These are phyloP conservation scores for Coffea eugenioides DNA, from an alignment of 257 asterid species.

Conservation along the genomic window DNA sequence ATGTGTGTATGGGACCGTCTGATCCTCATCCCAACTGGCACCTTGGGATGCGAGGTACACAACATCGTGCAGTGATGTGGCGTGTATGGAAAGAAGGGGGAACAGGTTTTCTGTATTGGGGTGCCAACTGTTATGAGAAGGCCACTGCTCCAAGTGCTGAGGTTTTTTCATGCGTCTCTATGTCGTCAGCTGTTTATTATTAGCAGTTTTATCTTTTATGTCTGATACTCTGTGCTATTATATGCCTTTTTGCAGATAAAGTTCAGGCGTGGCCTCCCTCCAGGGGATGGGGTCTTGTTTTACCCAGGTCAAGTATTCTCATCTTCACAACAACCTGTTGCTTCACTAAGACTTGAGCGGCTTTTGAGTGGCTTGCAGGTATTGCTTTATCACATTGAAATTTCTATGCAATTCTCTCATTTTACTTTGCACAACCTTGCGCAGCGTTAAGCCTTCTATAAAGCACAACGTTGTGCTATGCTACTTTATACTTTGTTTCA, in stretches of 20 bases:
- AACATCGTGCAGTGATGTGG: constrained; percentile 99
- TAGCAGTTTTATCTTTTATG: neutral
- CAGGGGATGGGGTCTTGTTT: constrained; percentile 94
- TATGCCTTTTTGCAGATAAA: constrained; percentile 51
- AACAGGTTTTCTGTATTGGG: constrained; percentile 97
- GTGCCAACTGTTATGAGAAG: constrained; percentile 98
- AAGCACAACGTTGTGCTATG: neutral
- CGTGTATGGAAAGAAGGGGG: constrained; percentile 99
- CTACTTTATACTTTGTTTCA: neutral
- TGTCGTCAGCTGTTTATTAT: neutral
- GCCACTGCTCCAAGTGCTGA: constrained; percentile 92
- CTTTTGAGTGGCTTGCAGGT: constrained; percentile 98
- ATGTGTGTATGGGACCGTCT: constrained; percentile 96
- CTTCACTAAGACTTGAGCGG: constrained; percentile 89
- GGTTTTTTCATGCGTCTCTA: constrained; percentile 41
- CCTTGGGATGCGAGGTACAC: constrained; percentile 98
- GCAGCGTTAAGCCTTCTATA: neutral
- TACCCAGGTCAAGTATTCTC: constrained; percentile 98
- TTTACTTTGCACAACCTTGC: neutral
- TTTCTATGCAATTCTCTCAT: neutral
- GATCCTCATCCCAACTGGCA: constrained; percentile 99
- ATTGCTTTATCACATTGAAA: constrained; percentile 6
- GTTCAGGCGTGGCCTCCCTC: constrained; percentile 98
- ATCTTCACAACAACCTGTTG: constrained; percentile 81
- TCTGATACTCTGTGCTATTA: neutral